Evolutionary conservation across 2,329 filamentous ascomycete genomes (phyloP), one percentile per base, ranked within the genome.

Genomic region (Pseudocercospora musae): DNA sequence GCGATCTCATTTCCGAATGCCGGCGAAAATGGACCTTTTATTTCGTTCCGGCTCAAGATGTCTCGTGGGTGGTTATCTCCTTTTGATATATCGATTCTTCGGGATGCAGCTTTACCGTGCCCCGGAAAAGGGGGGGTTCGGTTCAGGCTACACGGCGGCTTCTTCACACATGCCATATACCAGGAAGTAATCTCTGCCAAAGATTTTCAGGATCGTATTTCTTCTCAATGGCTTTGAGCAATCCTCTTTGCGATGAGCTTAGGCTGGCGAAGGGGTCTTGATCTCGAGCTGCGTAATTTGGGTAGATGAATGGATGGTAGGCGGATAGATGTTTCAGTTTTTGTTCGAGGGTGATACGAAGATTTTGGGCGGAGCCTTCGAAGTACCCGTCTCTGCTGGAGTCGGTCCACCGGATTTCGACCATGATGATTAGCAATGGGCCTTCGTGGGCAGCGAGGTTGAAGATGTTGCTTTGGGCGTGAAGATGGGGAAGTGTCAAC

Each of bases 281-380:
- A 64, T 73, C 76, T 52, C 54, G 52, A 7, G 70, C 70, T 6
- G 75, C 75, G 66, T 77, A 77, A 57, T 75, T 76, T 15, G 75
- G 62, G 60, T 77, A 76, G 1, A 75, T 23, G 37, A 64, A 69
- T 18, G 55, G 44, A 21, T 64, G 48, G 4, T 64, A 52, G 20
- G 33, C 57, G 2, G 57, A 33, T 13, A 58, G 29, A 4, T 31
- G 40, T 5, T 53, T 31, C 13, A 69, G 46, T 18, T 62, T 48
- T 10, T 60, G 53, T 23, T 62, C 57, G 53, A 69, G 44, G 0
- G 52, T 55, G 21, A 27, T 29, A 10, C 61, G 60, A 18, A 67
- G 33, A 6, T 54, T 49, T 2, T 56, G 44, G 29, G 59, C 57
- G 21, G 60, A 37, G 33, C 49, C 31, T 20, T 66, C 59, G 23